phyloP scores from a whole-genome alignment of 805 yeast genomes.

The Myxozyma geophila region DNA sequence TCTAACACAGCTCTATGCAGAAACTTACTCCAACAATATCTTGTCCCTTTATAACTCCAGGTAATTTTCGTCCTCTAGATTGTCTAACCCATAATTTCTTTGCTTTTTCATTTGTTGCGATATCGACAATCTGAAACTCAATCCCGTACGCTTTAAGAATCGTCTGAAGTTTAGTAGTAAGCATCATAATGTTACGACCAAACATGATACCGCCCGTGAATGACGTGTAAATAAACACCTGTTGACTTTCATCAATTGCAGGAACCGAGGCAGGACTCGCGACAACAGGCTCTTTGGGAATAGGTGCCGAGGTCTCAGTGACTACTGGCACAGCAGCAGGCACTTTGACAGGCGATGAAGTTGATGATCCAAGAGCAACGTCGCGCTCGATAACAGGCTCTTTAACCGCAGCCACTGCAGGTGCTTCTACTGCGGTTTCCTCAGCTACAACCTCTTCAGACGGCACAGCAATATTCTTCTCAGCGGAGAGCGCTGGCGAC shows the following conservation, averaged over 20 bases:
- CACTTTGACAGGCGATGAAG: background rate
- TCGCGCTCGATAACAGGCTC: background rate
- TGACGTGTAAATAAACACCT: slow-evolving; percentile 77
- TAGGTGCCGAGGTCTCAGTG: background rate
- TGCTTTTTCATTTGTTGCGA: slow-evolving; percentile 88
- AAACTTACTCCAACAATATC: slow-evolving; percentile 70
- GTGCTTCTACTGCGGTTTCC: background rate
- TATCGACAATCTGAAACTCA: slow-evolving; percentile 69
- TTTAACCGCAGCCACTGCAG: background rate
- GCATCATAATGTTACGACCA: slow-evolving; percentile 61
- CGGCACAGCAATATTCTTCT: background rate
- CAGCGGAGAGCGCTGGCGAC: background rate
- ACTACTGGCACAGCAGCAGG: background rate
- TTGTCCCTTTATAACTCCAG: slow-evolving; percentile 82
- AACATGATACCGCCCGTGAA: slow-evolving; percentile 79
- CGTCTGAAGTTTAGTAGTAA: slow-evolving; percentile 76
- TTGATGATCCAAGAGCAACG: background rate
- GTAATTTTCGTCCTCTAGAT: slow-evolving; percentile 72
- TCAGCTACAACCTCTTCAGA: background rate
- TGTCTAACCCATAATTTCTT: slow-evolving; percentile 81
- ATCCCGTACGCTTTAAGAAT: slow-evolving; percentile 76
- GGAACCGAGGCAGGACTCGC: background rate
- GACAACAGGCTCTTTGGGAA: background rate
- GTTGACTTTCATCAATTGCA: slow-evolving; percentile 12
- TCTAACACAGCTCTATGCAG: no score